These are phyloP conservation scores for Rhodamnia rubescens DNA, from an alignment of 345 rosid genomes.

Conservation along the genomic window DNA sequence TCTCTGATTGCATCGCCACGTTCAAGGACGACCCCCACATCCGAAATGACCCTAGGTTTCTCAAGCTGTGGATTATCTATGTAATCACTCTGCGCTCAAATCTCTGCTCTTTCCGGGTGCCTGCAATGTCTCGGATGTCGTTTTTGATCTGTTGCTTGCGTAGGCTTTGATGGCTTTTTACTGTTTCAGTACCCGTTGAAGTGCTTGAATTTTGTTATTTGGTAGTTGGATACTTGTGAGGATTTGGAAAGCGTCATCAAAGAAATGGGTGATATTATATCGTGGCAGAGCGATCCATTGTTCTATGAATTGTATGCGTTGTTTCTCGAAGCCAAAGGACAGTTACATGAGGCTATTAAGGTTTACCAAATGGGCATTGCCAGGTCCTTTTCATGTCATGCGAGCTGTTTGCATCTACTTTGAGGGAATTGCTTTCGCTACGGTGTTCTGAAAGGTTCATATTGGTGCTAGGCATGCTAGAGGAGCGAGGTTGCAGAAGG, in stretches of 20 bases:
- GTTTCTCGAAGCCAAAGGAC: constrained; percentile 71
- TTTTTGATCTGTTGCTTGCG: background rate
- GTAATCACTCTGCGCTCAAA: constrained; percentile 25
- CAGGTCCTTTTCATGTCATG: constrained; percentile 27
- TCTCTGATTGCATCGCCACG: constrained; percentile 34
- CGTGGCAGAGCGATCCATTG: constrained; percentile 33
- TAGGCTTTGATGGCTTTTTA: background rate
- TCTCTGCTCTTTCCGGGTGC: background rate
- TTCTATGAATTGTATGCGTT: constrained; percentile 75
- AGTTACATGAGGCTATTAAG: constrained; percentile 46
- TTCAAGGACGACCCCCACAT: constrained; percentile 51
- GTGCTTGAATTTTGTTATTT: background rate
- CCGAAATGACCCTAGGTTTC: constrained; percentile 74
- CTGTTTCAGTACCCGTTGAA: background rate
- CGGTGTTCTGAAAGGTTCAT: background rate
- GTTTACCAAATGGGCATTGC: constrained; percentile 66
- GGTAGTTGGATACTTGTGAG: constrained; percentile 48
- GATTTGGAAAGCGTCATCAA: constrained; percentile 43
- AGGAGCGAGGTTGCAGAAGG: constrained; percentile 57
- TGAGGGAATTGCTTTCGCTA: background rate
- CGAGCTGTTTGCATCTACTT: background rate
- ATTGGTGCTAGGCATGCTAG: constrained; percentile 41
- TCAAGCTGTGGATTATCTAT: constrained; percentile 83
- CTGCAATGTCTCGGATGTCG: background rate
- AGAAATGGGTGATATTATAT: constrained; percentile 48